Base-by-base conservation (phyloP, 805 yeast genomes). In the Saccharomyces paradoxus region DNA sequence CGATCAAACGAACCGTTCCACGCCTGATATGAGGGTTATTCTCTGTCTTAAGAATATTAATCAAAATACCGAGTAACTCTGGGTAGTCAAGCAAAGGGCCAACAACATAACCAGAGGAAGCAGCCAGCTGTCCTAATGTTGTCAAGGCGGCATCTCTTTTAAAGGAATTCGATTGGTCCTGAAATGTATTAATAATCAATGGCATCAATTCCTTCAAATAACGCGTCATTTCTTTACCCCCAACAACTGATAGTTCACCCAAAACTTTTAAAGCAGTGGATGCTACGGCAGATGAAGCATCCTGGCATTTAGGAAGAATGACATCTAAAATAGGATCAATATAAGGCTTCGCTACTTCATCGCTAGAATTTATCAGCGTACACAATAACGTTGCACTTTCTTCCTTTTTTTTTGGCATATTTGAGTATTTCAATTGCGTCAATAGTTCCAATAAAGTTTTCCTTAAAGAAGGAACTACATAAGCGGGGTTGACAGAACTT, bases 41-140 rank as follows among this genome's bases (percentile, higher is more conserved):
- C 63, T 92, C 97, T 55, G 90, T 82, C 59, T 87, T 87, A 53
- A 94, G 72, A 46, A 94, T 89, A 53, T 83, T 84, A 3, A 90
- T 88, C 31, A 94, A 73, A 69, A 89, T 81, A 6, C 92, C 90
- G 46, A 94, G 73, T 28, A 94, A 74, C 62, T 89, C 92, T 0
- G 99, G 99, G 65, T 91, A 91, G 57, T 90, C 97, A 30, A 91
- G 71, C 47, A 89, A 75, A 0, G 99, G 99, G 52, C 90, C 92
- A 44, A 94, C 90, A 17, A 94, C 99, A 66, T 92, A 92, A 2
- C 97, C 97, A 0, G 97, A 84, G 1, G 96, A 86, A 9, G 90
- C 82, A 0, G 98, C 84, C 29, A 94, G 72, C 63, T 91, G 96
- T 1, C 97, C 97, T 53, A 94, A 72, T 0, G 98, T 81, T 60